phyloP scores from a whole-genome alignment of 805 yeast species.

The Ogataea parapolymorpha region DNA sequence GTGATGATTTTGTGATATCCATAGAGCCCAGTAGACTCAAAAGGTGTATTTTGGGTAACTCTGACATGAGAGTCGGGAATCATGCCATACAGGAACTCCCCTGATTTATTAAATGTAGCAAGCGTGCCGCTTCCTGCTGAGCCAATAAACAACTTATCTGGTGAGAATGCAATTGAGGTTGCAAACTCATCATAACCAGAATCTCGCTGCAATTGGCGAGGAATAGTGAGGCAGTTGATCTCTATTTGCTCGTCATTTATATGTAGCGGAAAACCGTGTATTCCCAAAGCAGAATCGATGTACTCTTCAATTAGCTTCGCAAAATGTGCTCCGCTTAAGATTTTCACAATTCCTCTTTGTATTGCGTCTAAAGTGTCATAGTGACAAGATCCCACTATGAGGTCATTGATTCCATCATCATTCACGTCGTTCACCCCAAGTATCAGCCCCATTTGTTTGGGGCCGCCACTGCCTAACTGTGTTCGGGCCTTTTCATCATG shows the following conservation, averaged over 20 bases:
- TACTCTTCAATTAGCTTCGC: background rate
- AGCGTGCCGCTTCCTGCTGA: slow-evolving; percentile 38
- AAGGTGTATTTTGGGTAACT: slow-evolving; percentile 13
- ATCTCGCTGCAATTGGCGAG: slow-evolving; percentile 12
- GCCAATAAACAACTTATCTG: slow-evolving; percentile 33
- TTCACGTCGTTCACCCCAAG: slow-evolving; percentile 30
- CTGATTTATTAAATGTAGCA: slow-evolving; percentile 31
- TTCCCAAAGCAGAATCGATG: background rate
- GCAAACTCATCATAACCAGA: slow-evolving; percentile 44
- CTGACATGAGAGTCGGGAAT: background rate
- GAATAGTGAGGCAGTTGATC: slow-evolving; percentile 17
- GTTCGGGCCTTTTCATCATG: slow-evolving; percentile 24
- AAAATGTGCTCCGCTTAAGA: slow-evolving; percentile 30
- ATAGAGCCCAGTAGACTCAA: slow-evolving; percentile 27
- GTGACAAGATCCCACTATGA: slow-evolving; percentile 44
- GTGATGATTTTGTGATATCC: slow-evolving; percentile 27
- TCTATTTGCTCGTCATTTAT: slow-evolving; percentile 10
- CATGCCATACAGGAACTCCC: background rate
- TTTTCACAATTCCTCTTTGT: slow-evolving; percentile 37
- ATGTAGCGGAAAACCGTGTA: background rate
- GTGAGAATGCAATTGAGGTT: slow-evolving; percentile 28
- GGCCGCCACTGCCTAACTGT: slow-evolving; percentile 38
- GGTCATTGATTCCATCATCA: slow-evolving; percentile 38
- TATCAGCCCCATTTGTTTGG: slow-evolving; percentile 40
- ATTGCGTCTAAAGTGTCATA: slow-evolving; percentile 18